Percentiles rank a stretch among this genome's conserved stretches.
phyloP scores from a whole-genome alignment of 192 early-diverging fungal genomes.

The Ambispora gerdemannii region DNA sequence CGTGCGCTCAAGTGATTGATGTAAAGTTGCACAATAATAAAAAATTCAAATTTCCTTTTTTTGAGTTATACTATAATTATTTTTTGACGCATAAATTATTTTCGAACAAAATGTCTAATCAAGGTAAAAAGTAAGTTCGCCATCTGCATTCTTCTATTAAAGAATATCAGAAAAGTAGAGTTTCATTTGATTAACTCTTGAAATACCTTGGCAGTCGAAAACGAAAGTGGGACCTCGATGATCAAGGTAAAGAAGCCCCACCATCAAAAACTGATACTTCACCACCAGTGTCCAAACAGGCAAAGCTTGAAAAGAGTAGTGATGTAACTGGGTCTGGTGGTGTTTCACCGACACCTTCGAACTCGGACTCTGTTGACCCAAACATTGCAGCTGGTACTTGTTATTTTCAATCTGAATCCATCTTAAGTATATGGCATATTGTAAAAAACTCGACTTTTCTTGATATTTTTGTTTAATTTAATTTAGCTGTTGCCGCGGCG shows the following conservation, averaged over 20 bases:
- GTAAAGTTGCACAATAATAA: too few relatives aligned
- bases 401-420: background rate
- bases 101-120: background rate
- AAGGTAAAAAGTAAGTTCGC: background rate
- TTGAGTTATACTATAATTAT: too few relatives aligned
- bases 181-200: background rate
- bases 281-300: slow-evolving; percentile 19
- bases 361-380: slow-evolving; percentile 1
- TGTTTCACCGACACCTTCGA: background rate
- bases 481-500: slow-evolving; percentile 48
- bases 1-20: too few relatives aligned
- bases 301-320: slow-evolving; percentile 10
- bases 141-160: background rate
- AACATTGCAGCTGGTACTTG: slow-evolving; percentile 19
- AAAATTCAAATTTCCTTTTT: too few relatives aligned
- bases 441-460: background rate
- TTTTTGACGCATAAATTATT: too few relatives aligned
- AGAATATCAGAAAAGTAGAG: background rate
- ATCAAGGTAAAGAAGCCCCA: slow-evolving; percentile 35
- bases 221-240: slow-evolving; percentile 46
- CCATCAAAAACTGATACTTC: slow-evolving; percentile 11
- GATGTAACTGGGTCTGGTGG: background rate
- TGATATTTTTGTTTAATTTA: background rate
- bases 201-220: slow-evolving; percentile 25
- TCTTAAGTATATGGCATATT: background rate